Evolutionary conservation across 2,329 filamentous ascomycete species (phyloP), one percentile per base, ranked within the genome.

Genomic region (Aspergillus amoenus): DNA sequence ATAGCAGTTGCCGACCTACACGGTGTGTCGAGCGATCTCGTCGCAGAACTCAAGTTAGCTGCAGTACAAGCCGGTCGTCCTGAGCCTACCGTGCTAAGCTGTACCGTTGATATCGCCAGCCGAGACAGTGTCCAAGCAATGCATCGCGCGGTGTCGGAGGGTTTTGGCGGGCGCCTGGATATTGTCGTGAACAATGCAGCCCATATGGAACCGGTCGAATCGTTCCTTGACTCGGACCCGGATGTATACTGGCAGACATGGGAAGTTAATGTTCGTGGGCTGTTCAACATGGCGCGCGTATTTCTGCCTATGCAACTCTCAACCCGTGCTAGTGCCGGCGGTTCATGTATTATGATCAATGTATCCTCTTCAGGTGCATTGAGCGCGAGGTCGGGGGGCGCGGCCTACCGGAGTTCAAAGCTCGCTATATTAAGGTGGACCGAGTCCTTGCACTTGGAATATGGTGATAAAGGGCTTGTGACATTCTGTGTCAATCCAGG

Each of bases 201-300:
- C 0, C 67, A 66, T 21, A 55, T 75, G 2, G 70, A 70, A 1
- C 62, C 45, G 4, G 58, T 5, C 12, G 24, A 48, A 0, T 66
- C 68, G 0, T 54, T 80, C 5, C 57, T 57, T 4, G 73, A 78
- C 1, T 64, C 68, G 1, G 69, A 79, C 18, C 70, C 73, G 5
- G 61, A 62, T 5, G 66, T 68, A 3, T 80, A 73, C 71, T 79
- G 75, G 74, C 67, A 73, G 18, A 75, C 74, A 0, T 79, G 75
- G 66, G 75, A 79, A 46, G 71, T 82, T 41, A 85, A 84, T 62
- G 44, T 83, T 12, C 73, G 75, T 17, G 83, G 81, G 0, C 66
- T 74, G 0, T 82, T 79, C 61, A 68, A 82, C 2, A 64, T 79
- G 11, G 68, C 75, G 5, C 73, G 76, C n/a, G 72, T 76, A 0